These are phyloP conservation scores for Pseudogymnoascus sp. DNA, from an alignment of 2,329 filamentous ascomycete genomes.

Conservation along the genomic window DNA sequence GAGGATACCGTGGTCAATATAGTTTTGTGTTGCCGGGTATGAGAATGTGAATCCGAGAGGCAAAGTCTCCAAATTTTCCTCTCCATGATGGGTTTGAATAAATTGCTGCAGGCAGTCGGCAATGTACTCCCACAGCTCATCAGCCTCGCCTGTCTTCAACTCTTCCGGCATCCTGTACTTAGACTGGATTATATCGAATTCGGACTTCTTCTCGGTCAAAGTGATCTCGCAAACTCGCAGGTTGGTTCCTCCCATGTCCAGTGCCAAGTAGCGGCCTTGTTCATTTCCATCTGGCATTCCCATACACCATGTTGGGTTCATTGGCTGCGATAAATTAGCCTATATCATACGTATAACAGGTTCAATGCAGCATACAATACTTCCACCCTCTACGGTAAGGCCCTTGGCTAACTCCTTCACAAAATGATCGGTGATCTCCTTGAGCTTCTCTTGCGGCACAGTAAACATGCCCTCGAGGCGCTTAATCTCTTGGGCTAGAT, in stretches of 20 bases:
- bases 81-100: conserved; percentile 75
- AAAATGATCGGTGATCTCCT: conserved; percentile 86
- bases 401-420: conserved; percentile 81
- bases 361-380: conserved; percentile 62
- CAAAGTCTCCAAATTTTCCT: conserved; percentile 56
- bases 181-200: conserved; percentile 91
- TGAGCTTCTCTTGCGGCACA: conserved; percentile 71
- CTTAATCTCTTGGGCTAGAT: conserved; percentile 74
- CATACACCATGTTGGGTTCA: conserved; percentile 98
- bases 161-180: conserved; percentile 95
- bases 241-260: conserved; percentile 97
- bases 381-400: conserved; percentile 79
- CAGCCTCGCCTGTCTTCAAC: conserved; percentile 74
- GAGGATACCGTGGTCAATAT: conserved; percentile 85
- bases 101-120: conserved; percentile 90
- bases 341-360: neutral
- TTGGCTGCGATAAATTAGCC: conserved; percentile 55
- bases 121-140: conserved; percentile 92
- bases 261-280: conserved; percentile 77
- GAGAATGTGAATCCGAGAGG: conserved; percentile 94
- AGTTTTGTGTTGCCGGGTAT: conserved; percentile 87
- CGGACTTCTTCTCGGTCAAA: conserved; percentile 77
- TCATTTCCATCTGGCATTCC: conserved; percentile 80
- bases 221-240: conserved; percentile 90
- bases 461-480: conserved; percentile 78